A percentile compares a stretch with the other conserved stretches of the same genome.
phyloP scores from a whole-genome alignment of 2,329 filamentous ascomycete genomes.

The Arthrobotrys sinensis region DNA sequence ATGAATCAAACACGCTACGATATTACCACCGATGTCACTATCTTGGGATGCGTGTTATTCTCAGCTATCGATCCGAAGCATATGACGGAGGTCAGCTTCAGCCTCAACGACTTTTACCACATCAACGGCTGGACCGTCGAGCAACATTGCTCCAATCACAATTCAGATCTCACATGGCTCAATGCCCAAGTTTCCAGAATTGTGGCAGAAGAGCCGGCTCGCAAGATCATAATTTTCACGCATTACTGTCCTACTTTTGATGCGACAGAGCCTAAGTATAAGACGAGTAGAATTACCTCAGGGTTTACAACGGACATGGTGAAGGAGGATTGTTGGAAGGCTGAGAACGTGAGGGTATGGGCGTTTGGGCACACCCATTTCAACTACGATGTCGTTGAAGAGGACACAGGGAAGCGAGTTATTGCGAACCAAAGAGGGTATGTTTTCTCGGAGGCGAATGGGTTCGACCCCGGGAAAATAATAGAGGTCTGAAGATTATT shows the following conservation, averaged over 20 bases:
- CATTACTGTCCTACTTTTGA: slow-evolving; percentile 64
- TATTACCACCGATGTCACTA: slow-evolving; percentile 66
- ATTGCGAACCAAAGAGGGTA: slow-evolving; percentile 69
- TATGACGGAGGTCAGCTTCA: slow-evolving; percentile 67
- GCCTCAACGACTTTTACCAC: slow-evolving; percentile 72
- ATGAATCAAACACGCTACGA: slow-evolving; percentile 68
- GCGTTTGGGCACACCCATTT: slow-evolving; percentile 72
- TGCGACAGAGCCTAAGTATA: slow-evolving; percentile 60
- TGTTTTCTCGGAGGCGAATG: slow-evolving; percentile 67
- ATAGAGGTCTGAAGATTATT: slow-evolving; percentile 50
- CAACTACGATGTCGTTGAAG: slow-evolving; percentile 68
- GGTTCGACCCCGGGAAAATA: slow-evolving; percentile 66
- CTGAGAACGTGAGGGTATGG: slow-evolving; percentile 68
- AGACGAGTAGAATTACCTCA: slow-evolving; percentile 30
- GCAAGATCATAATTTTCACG: slow-evolving; percentile 62
- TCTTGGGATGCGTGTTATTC: slow-evolving; percentile 72
- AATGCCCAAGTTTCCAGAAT: slow-evolving; percentile 61
- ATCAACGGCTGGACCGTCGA: slow-evolving; percentile 66
- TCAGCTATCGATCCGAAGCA: slow-evolving; percentile 69
- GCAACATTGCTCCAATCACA: slow-evolving; percentile 63
- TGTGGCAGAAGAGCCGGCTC: slow-evolving; percentile 17
- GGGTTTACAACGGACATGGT: slow-evolving; percentile 69
- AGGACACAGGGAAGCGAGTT: slow-evolving; percentile 65
- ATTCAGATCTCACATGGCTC: slow-evolving; percentile 64
- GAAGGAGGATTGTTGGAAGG: slow-evolving; percentile 66